Conservation (phyloP, 768 basidiomycete genomes). For the Russula sp. region DNA sequence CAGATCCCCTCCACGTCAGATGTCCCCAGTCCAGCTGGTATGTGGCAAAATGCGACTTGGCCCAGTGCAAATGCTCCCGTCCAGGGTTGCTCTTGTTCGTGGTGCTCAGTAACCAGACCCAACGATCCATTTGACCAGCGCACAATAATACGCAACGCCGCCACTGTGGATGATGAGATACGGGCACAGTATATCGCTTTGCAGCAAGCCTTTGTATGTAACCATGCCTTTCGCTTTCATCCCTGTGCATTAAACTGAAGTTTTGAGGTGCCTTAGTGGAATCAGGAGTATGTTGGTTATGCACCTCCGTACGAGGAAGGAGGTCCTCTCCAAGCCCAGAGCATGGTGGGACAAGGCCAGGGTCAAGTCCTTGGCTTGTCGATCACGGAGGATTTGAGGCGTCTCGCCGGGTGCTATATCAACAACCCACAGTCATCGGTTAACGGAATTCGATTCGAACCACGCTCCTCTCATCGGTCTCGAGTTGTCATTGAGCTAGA, state of each 20-base stretch:
- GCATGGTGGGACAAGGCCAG: neutral
- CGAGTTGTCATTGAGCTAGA: constrained; percentile 1
- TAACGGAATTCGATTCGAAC: neutral
- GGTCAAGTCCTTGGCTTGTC: neutral
- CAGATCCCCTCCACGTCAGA: neutral
- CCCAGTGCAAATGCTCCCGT: neutral
- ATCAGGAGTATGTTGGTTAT: neutral
- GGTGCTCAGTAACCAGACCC: neutral
- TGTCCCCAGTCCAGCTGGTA: neutral
- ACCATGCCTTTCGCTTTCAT: neutral
- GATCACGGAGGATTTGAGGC: neutral
- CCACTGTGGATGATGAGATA: neutral
- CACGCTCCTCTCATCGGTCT: neutral
- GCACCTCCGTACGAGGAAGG: neutral
- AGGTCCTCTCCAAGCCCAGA: neutral
- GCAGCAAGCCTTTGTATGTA: neutral
- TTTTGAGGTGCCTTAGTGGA: neutral
- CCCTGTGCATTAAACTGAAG: neutral
- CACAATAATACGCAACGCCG: neutral
- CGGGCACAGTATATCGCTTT: neutral
- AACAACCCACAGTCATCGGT: neutral
- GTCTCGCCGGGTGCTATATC: neutral
- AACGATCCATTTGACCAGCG: neutral
- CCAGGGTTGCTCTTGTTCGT: neutral
- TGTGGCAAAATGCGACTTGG: neutral